A percentile compares a stretch with the other conserved stretches of the same genome.
Evolutionary conservation across 768 basidiomycete species (phyloP).

Genomic region (Leccinum rimulosum): DNA sequence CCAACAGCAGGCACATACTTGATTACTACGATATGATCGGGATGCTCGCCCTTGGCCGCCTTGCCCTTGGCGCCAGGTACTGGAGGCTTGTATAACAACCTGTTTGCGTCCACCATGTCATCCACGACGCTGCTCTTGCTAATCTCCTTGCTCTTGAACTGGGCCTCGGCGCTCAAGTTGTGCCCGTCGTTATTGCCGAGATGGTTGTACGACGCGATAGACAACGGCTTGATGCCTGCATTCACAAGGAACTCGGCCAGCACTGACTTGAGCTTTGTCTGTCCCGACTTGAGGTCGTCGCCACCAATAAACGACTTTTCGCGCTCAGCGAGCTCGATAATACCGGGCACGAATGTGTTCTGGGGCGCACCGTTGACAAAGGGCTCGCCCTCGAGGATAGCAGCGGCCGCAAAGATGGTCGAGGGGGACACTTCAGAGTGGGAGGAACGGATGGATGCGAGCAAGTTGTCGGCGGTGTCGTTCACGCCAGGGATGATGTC

Average conservation of each 20-base stretch:
- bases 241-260: constrained; percentile 98
- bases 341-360: constrained; percentile 98
- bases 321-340: constrained; percentile 88
- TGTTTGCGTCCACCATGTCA: constrained; percentile 95
- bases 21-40: constrained; percentile 95
- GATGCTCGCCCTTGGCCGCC: constrained; percentile 87
- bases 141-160: constrained; percentile 99
- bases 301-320: constrained; percentile 92
- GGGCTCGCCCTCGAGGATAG: constrained; percentile 92
- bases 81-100: constrained; percentile 85
- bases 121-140: constrained; percentile 96
- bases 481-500: constrained; percentile 94
- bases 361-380: constrained; percentile 98
- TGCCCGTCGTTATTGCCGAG: constrained; percentile 97
- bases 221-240: constrained; percentile 96
- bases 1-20: constrained; percentile 97
- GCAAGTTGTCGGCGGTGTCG: constrained; percentile 87
- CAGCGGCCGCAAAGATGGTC: constrained; percentile 91
- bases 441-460: constrained; percentile 75
- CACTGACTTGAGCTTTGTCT: constrained; percentile 96
- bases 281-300: constrained; percentile 96
- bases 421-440: constrained; percentile 97
- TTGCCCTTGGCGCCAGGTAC: constrained; percentile 51
- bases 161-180: constrained; percentile 84
- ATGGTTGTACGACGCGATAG: constrained; percentile 98